These are phyloP conservation scores for Colletotrichum brevisporum DNA, from an alignment of 2,329 filamentous ascomycete genomes.

Conservation along the genomic window DNA sequence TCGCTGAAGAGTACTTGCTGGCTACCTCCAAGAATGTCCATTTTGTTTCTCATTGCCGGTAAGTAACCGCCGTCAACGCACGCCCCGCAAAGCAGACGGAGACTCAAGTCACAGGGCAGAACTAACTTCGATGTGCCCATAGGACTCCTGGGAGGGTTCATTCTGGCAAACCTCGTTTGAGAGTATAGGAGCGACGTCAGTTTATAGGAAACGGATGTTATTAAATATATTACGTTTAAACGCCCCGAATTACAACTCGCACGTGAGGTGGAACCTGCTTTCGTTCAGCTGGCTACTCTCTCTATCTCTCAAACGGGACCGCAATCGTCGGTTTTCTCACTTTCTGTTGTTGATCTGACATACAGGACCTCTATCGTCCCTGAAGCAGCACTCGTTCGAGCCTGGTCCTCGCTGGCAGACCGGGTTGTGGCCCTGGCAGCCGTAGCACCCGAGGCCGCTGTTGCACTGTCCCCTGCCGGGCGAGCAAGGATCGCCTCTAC, in stretches of 20 bases:
- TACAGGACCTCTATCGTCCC: constrained; percentile 7
- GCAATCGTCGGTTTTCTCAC: not conserved
- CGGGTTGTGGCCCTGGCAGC: constrained; percentile 21
- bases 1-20: too few species aligned
- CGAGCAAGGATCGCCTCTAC: constrained; percentile 9
- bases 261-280: not conserved
- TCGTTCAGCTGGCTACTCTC: not conserved
- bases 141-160: too few species aligned
- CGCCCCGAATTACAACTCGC: not conserved
- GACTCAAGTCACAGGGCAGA: too few species aligned
- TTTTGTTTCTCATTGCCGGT: too few species aligned
- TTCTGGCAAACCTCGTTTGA: too few species aligned
- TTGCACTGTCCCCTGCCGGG: constrained; percentile 17
- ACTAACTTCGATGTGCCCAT: too few species aligned
- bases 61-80: too few species aligned
- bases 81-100: too few species aligned
- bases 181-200: too few species aligned
- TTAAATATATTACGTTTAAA: not conserved
- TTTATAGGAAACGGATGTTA: not conserved
- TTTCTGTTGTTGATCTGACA: constrained; percentile 1
- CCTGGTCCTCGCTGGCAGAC: constrained; percentile 14
- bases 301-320: not conserved
- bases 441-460: constrained; percentile 18
- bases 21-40: too few species aligned
- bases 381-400: constrained; percentile 14